These are phyloP conservation scores for Withania somnifera DNA, from an alignment of 305 asterid species.

Conservation along the genomic window DNA sequence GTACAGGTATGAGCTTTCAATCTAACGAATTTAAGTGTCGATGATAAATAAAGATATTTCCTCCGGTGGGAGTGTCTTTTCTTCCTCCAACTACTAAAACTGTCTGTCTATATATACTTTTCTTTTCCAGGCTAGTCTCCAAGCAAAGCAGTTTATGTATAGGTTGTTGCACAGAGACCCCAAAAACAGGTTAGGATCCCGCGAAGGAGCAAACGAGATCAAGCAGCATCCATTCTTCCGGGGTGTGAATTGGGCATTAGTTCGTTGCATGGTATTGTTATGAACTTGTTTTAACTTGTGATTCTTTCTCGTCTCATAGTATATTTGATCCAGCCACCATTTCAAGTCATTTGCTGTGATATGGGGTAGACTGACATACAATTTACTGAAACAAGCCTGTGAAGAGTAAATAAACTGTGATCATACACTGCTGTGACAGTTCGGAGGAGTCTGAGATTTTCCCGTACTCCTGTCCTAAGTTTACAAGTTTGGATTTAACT, in stretches of 20 bases:
- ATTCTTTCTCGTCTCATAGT: background rate
- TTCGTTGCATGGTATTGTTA: slow-evolving; percentile 80
- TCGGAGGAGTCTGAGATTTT: too few relatives aligned
- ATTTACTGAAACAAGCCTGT: background rate
- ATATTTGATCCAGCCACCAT: background rate
- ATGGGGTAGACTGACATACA: background rate
- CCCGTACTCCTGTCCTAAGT: too few relatives aligned
- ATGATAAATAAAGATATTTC: background rate
- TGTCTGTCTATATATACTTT: background rate
- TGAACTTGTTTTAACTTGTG: background rate
- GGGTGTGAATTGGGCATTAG: slow-evolving; percentile 88
- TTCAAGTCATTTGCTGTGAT: background rate
- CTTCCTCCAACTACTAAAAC: background rate
- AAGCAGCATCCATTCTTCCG: slow-evolving; percentile 84
- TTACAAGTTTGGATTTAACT: too few relatives aligned
- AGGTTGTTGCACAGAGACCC: slow-evolving; percentile 91
- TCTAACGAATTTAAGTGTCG: too few relatives aligned
- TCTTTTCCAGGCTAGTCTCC: slow-evolving; percentile 65
- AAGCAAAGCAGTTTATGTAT: slow-evolving; percentile 75
- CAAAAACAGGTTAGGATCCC: slow-evolving; percentile 79
- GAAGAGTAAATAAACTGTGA: background rate
- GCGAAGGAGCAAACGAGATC: slow-evolving; percentile 86
- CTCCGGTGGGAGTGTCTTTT: background rate
- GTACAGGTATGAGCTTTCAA: slow-evolving; percentile 53
- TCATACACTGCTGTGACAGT: background rate